phyloP scores from a whole-genome alignment of 805 yeast genomes.

The Saccharomycopsis guyanensis region DNA sequence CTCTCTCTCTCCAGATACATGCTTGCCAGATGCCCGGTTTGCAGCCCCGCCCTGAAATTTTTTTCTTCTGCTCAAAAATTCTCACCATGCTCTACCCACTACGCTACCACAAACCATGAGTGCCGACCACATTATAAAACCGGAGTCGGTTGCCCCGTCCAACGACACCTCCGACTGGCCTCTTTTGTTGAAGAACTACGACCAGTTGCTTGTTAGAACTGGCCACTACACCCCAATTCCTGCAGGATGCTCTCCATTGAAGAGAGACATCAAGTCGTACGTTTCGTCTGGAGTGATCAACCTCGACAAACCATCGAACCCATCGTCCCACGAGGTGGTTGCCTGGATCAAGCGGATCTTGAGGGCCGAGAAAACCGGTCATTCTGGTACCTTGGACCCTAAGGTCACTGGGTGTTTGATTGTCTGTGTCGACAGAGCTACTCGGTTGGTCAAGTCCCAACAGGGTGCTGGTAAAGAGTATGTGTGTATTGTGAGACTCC shows the following conservation, averaged over 20 bases:
- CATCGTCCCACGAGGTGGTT: conserved; percentile 98
- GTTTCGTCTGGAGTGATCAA: conserved; percentile 93
- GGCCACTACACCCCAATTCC: conserved; percentile 98
- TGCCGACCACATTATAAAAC: conserved; percentile 75
- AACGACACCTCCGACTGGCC: conserved; percentile 95
- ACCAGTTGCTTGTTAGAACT: conserved; percentile 86
- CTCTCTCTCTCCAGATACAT: no score
- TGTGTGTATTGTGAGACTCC: conserved; percentile 94
- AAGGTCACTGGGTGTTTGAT: conserved; percentile 98
- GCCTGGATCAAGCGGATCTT: conserved; percentile 98
- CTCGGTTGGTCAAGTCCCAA: conserved; percentile 95
- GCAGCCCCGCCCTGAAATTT: no score
- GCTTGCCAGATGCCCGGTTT: no score
- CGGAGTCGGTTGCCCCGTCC: conserved; percentile 70
- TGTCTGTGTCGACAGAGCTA: conserved; percentile 97
- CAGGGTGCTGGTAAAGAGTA: conserved; percentile 99
- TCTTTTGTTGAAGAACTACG: conserved; percentile 84
- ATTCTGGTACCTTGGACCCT: conserved; percentile 98
- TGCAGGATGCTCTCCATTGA: conserved; percentile 87
- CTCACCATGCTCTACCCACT: background rate
- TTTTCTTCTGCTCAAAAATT: background rate
- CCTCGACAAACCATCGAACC: conserved; percentile 96
- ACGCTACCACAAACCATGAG: conserved; percentile 43
- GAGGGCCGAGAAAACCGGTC: conserved; percentile 96
- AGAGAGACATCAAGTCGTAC: conserved; percentile 86